Evolutionary conservation across 208 protist species (phyloP).

Genomic region (Leishmania braziliensis): DNA sequence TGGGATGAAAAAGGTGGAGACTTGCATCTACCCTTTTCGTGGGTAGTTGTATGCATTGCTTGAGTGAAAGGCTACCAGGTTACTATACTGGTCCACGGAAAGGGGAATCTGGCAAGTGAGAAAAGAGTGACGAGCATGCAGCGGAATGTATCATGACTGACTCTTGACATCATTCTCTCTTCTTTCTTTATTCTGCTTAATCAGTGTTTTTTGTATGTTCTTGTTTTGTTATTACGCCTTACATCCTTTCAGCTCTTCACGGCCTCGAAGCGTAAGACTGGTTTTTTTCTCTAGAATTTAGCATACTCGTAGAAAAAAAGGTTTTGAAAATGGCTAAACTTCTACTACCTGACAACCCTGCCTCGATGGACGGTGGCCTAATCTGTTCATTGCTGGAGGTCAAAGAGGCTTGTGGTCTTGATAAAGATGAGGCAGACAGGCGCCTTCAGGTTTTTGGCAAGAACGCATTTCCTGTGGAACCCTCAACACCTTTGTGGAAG

Average conservation of each 20-base stretch:
- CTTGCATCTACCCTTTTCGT: background rate
- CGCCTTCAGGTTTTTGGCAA: constrained; percentile 63
- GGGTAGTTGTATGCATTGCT: too few species aligned
- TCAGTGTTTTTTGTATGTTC: background rate
- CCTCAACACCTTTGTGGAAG: constrained; percentile 77
- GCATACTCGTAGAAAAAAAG: background rate
- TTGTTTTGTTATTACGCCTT: background rate
- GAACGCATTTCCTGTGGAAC: constrained; percentile 63
- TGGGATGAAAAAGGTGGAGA: background rate
- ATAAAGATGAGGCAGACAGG: constrained; percentile 34
- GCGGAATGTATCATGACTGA: background rate
- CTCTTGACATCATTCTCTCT: background rate
- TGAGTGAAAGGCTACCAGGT: background rate
- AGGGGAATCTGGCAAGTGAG: background rate
- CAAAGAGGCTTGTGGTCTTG: constrained; percentile 7
- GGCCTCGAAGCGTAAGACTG: background rate
- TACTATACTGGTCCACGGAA: background rate
- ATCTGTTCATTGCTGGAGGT: constrained; percentile 28
- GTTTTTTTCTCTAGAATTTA: background rate
- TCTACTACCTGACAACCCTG: constrained; percentile 31
- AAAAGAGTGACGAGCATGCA: background rate
- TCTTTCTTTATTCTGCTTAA: background rate
- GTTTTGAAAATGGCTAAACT: constrained; percentile 11
- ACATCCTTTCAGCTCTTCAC: background rate
- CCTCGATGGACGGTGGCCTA: constrained; percentile 14